Evolutionary conservation across 2,329 filamentous ascomycete species (phyloP), one percentile per base, ranked within the genome.

Genomic region (Neopestalotiopsis sp.): DNA sequence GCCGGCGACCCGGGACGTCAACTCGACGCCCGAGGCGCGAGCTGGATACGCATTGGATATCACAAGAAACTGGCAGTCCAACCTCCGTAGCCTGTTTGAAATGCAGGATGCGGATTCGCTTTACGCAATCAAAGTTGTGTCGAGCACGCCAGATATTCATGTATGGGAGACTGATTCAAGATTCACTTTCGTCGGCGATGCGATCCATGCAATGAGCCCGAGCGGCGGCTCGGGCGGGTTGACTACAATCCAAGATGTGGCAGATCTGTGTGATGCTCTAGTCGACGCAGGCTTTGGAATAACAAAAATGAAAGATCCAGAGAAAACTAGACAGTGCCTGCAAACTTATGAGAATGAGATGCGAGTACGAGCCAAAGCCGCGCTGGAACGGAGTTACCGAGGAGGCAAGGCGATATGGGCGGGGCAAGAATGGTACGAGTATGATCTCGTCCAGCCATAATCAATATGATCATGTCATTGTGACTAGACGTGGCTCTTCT

Each of bases 131-230:
- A 38, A 38, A 4, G 32, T 62, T 14, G 60, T 38, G 10, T 62
- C 60, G 9, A 62, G 30, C 38, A 10, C n/a, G 5, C 60, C 60
- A 13, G 60, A 38, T 3, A 24, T 62, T 6, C 30, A 28, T 14
- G 4, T n/a, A n/a, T 62, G 60, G 60, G 60, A 24, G 60, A 40
- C 60, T 5, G 60, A 62, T 42, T 14, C 60, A 30, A 28, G 60
- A 34, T 20, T 62, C 24, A 62, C 60, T 5, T 62, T 62, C 20
- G 34, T 62, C n/a, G 60, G 60, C 24, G 60, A 62, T 24, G 60
- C 60, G 30, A 62, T 62, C 24, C 60, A 62, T 38, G 14, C 60
- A 9, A 62, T 62, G 60, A 62, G 60, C 32, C 60, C 60, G 9
- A 34, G 30, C 5, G 60, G 60, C n/a, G 60, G 60, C 17, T 62